Percentiles rank a stretch among this genome's conserved stretches.
Conservation (phyloP, 345 rosid species). For the Arabis alpina region DNA sequence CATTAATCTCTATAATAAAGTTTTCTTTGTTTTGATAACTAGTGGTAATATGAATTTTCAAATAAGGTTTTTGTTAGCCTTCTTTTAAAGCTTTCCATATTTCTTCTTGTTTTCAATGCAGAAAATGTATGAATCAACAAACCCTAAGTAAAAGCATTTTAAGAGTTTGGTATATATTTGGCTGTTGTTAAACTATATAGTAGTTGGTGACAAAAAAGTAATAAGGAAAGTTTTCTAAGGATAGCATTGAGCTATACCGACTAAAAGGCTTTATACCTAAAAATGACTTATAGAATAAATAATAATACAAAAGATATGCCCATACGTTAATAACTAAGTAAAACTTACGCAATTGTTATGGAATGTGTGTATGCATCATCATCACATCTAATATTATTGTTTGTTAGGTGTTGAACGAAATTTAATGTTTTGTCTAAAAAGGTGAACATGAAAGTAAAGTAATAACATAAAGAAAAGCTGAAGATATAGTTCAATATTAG, state of each 20-base stretch:
- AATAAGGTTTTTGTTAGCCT: conserved; percentile 5
- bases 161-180: conserved; percentile 1
- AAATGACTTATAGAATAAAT: conserved; percentile 15
- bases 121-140: conserved; percentile 9
- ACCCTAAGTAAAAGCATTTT: background rate
- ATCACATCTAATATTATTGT: conserved; percentile 17
- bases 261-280: conserved; percentile 16
- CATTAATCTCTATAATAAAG: background rate
- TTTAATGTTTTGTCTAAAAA: conserved; percentile 11
- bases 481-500: conserved; percentile 19
- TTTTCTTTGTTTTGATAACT: no score
- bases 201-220: background rate
- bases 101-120: conserved; percentile 20
- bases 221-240: background rate
- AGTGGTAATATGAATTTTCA: no score
- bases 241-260: background rate
- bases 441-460: conserved; percentile 1
- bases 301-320: conserved; percentile 21
- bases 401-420: conserved; percentile 10
- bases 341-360: conserved; percentile 26
- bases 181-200: conserved; percentile 1
- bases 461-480: background rate
- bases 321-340: background rate
- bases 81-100: background rate
- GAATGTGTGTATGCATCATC: conserved; percentile 36